Evolutionary conservation across 139 green algal genomes (phyloP).

Genomic region (Coccomyxa sp.): DNA sequence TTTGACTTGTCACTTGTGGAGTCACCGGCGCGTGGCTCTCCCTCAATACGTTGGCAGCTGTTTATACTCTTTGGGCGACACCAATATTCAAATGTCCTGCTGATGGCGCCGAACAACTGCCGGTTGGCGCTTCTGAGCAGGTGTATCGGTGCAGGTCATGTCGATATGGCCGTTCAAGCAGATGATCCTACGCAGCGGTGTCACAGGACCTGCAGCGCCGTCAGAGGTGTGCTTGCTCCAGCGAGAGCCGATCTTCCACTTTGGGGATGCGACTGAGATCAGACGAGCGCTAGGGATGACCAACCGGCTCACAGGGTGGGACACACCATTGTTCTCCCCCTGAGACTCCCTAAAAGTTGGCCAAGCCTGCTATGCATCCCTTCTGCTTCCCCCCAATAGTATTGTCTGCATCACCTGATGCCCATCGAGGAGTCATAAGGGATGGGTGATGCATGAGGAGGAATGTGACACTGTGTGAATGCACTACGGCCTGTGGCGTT

Average conservation of each 20-base stretch:
- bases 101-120: too few relatives aligned
- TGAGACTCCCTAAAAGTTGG: not conserved
- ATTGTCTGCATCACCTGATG: too few relatives aligned
- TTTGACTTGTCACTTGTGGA: conserved; percentile 43
- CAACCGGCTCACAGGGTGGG: conserved; percentile 44
- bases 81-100: too few relatives aligned
- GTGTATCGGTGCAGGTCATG: conserved; percentile 29
- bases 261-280: conserved; percentile 25
- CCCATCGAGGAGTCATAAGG: too few relatives aligned
- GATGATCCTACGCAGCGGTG: conserved; percentile 22
- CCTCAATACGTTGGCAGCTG: too few relatives aligned
- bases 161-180: conserved; percentile 37
- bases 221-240: conserved; percentile 1
- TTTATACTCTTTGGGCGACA: too few relatives aligned
- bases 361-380: too few relatives aligned
- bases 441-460: too few relatives aligned
- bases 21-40: conserved; percentile 18
- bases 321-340: not conserved
- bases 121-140: too few relatives aligned
- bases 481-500: too few relatives aligned
- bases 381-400: too few relatives aligned
- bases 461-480: too few relatives aligned
- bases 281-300: conserved; percentile 28
- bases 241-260: conserved; percentile 21
- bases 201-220: conserved; percentile 2